A percentile compares a stretch with the other conserved stretches of the same genome.
These are phyloP conservation scores for Rhizopogon vinicolor DNA, from an alignment of 768 basidiomycete genomes.

Conservation along the genomic window DNA sequence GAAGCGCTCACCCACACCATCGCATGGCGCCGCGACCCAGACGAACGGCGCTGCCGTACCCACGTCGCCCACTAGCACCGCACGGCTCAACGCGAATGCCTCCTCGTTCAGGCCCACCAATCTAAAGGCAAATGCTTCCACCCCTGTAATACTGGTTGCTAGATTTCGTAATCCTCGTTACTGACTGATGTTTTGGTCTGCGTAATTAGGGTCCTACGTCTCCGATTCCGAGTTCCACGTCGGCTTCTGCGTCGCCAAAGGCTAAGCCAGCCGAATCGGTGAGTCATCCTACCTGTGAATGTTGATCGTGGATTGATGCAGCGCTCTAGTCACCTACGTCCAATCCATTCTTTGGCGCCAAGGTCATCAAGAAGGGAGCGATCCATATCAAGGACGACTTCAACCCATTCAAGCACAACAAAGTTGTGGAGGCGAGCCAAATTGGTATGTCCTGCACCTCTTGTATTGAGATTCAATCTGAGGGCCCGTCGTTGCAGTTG, in stretches of 20 bases:
- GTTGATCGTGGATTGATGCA: slow-evolving; percentile 6
- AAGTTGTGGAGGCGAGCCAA: slow-evolving; percentile 69
- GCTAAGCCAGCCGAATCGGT: slow-evolving; percentile 54
- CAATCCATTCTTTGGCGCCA: slow-evolving; percentile 90
- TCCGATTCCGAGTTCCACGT: slow-evolving; percentile 37
- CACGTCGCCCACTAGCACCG: slow-evolving; percentile 48
- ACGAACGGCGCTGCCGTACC: slow-evolving; percentile 31
- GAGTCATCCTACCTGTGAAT: slow-evolving; percentile 9
- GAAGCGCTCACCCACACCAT: slow-evolving; percentile 33
- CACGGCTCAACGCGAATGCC: slow-evolving; percentile 82
- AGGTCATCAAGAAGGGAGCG: slow-evolving; percentile 66
- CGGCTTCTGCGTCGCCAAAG: slow-evolving; percentile 55
- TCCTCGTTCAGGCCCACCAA: slow-evolving; percentile 91
- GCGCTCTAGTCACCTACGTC: slow-evolving; percentile 40
- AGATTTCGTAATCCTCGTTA: slow-evolving; percentile 4
- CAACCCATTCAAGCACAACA: slow-evolving; percentile 90
- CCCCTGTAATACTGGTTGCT: slow-evolving; percentile 44
- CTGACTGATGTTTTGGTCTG: slow-evolving; percentile 14
- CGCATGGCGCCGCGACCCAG: slow-evolving; percentile 9
- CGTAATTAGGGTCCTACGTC: slow-evolving; percentile 40
- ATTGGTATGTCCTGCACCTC: slow-evolving; percentile 51
- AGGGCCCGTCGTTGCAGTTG: slow-evolving; percentile 36
- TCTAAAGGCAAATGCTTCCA: slow-evolving; percentile 72
- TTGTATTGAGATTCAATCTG: not conserved
- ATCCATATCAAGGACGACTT: slow-evolving; percentile 96